Evolutionary conservation across 176 grass and related monocot genomes (phyloP).

Genomic region (Zoysia japonica): DNA sequence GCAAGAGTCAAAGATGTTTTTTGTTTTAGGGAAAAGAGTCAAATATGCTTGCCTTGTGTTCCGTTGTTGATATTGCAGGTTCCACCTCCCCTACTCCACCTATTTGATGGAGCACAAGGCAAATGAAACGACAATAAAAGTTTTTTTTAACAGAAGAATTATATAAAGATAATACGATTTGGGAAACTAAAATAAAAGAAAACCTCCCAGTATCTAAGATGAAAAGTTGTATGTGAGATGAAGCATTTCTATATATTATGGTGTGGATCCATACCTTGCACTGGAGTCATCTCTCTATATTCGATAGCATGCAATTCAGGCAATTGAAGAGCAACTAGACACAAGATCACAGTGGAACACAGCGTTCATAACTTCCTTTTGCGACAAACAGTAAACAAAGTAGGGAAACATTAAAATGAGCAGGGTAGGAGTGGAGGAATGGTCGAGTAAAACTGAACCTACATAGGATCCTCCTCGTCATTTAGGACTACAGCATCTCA

Average conservation of each 20-base stretch:
- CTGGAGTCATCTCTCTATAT: neutral
- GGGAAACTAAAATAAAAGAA: neutral
- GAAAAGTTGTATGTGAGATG: neutral
- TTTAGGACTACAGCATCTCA: neutral
- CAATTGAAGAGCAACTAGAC: neutral
- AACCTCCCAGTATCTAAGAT: neutral
- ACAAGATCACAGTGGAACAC: neutral
- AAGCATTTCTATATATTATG: neutral
- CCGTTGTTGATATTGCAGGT: neutral
- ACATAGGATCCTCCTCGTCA: neutral
- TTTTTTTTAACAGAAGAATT: neutral
- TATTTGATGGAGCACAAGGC: neutral
- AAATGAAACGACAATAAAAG: neutral
- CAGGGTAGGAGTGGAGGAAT: neutral
- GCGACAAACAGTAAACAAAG: neutral
- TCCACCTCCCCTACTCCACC: neutral
- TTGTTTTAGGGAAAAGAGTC: too few relatives aligned
- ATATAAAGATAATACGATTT: neutral
- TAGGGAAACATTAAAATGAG: neutral
- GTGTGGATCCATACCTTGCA: neutral
- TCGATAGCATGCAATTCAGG: neutral
- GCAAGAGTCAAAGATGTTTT: neutral
- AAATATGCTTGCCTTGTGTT: neutral
- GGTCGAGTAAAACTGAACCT: neutral
- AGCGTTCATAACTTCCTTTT: neutral